phyloP scores from a whole-genome alignment of 2,329 filamentous ascomycete species.

The Colletotrichum tanaceti region DNA sequence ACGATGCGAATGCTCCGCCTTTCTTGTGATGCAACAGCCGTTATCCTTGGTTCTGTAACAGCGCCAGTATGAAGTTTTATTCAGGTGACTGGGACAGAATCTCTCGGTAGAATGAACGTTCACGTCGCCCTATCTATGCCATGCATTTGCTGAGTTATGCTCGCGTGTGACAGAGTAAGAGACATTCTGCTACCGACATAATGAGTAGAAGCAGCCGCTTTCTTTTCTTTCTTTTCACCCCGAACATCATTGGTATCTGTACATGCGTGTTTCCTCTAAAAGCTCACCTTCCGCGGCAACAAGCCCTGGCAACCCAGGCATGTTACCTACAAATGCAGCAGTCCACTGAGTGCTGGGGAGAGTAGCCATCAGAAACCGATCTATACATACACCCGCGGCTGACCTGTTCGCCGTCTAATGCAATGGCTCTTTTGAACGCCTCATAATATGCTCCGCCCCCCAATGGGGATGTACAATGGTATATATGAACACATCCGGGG shows the following conservation, averaged over 20 bases:
- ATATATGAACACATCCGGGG: slow-evolving; percentile 1
- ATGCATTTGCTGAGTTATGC: too few species aligned
- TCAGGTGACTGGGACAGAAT: too few species aligned
- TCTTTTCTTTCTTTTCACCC: background rate
- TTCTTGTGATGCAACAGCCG: background rate
- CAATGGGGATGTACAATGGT: background rate
- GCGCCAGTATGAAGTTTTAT: too few species aligned
- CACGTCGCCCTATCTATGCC: background rate
- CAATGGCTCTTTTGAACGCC: slow-evolving; percentile 26
- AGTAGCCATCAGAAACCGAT: background rate
- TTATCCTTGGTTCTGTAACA: background rate
- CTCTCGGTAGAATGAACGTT: background rate
- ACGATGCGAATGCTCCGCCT: background rate
- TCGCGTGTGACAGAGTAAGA: background rate
- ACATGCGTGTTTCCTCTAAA: background rate
- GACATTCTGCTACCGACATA: background rate
- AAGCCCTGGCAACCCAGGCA: background rate
- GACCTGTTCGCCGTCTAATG: slow-evolving; percentile 4
- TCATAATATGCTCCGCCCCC: slow-evolving; percentile 15
- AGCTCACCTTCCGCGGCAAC: background rate
- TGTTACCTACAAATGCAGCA: background rate
- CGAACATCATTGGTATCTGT: background rate
- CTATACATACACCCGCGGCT: background rate
- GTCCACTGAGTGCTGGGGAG: background rate
- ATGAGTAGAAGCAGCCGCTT: background rate